A percentile compares a stretch with the other conserved stretches of the same genome.
phyloP scores from a whole-genome alignment of 768 basidiomycete species.

The Amanita molliuscula region DNA sequence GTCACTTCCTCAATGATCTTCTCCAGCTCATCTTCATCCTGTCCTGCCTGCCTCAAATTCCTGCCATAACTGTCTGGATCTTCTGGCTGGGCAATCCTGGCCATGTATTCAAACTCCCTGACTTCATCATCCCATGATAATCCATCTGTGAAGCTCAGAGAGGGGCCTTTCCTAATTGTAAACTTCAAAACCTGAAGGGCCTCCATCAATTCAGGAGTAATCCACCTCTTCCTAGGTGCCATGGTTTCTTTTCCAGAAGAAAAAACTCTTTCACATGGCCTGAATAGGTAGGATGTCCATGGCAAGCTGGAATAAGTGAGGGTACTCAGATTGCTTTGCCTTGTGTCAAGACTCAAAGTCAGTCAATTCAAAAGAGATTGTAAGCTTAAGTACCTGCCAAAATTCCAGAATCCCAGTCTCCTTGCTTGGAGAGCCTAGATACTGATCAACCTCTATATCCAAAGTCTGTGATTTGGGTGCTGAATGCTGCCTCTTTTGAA shows the following conservation, averaged over 20 bases:
- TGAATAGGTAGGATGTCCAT: constrained; percentile 22
- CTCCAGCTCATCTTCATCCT: neutral
- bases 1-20: neutral
- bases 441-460: no score
- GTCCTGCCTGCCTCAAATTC: neutral
- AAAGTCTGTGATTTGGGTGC: no score
- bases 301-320: constrained; percentile 16
- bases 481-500: no score
- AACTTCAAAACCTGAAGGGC: constrained; percentile 21
- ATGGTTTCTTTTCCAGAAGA: constrained; percentile 21
- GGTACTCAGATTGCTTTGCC: constrained; percentile 9
- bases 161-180: constrained; percentile 12
- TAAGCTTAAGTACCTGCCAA: neutral
- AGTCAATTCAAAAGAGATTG: neutral
- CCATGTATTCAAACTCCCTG: neutral
- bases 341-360: neutral
- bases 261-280: constrained; percentile 21
- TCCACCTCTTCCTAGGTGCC: constrained; percentile 14
- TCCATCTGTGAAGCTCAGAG: constrained; percentile 14
- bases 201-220: constrained; percentile 16
- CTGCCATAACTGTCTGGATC: neutral
- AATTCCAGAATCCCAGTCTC: neutral
- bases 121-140: neutral
- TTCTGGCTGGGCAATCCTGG: neutral
- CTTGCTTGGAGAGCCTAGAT: no score